A percentile compares a stretch with the other conserved stretches of the same genome.
These are phyloP conservation scores for Paramecium sonneborni DNA, from an alignment of 73 alveolate genomes.

Conservation along the genomic window DNA sequence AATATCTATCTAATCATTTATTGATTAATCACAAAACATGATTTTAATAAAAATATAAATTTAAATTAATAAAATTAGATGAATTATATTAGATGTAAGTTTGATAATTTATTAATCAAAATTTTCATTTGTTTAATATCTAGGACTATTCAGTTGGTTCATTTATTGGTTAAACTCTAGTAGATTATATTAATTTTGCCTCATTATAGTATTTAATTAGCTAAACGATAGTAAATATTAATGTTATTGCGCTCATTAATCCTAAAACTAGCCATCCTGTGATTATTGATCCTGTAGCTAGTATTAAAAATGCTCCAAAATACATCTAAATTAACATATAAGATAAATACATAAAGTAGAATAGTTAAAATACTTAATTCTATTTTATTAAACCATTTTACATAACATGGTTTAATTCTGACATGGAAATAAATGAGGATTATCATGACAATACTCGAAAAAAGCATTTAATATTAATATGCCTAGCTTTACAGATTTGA, in stretches of 20 bases:
- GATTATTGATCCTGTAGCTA: not conserved
- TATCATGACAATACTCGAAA: not conserved
- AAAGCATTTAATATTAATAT: constrained; percentile 5
- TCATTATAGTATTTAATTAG: not conserved
- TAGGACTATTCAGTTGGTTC: not conserved
- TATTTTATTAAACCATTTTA: not conserved
- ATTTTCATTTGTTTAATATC: not conserved
- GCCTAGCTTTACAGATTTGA: not conserved
- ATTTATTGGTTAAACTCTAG: not conserved
- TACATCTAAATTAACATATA: not conserved
- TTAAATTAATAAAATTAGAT: not conserved
- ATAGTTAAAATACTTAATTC: not conserved
- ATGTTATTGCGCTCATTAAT: not conserved
- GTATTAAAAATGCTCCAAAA: not conserved
- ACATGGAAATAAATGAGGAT: not conserved
- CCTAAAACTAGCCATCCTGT: not conserved
- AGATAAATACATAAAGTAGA: not conserved
- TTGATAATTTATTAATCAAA: no score
- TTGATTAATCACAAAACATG: not conserved
- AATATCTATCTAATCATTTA: not conserved
- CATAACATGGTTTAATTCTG: not conserved
- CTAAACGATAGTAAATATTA: not conserved
- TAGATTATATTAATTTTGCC: not conserved
- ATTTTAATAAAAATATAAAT: not conserved
- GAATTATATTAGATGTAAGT: no score